Percentiles rank a stretch among this genome's conserved stretches.
phyloP scores from a whole-genome alignment of 1,139 yeast species.

The Protomyces arabidopsidicola region DNA sequence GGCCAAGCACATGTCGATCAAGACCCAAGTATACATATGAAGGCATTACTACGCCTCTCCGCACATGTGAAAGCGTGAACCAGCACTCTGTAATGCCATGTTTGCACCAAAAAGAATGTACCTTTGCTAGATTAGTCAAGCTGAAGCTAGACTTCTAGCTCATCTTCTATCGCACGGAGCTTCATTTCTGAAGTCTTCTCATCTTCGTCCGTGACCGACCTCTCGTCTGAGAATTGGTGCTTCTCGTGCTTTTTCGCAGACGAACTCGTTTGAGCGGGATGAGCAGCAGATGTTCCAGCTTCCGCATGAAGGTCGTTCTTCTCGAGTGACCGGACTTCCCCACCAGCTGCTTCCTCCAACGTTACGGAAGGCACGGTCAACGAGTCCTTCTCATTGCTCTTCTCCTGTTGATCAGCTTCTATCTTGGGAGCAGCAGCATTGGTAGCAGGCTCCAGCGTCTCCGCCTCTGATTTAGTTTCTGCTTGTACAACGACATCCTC shows the following conservation, averaged over 20 bases:
- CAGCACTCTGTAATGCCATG: no score
- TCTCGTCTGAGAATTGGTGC: neutral
- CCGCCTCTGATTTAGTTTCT: neutral
- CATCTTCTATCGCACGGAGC: neutral
- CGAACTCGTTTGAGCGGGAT: neutral
- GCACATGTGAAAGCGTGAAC: no score
- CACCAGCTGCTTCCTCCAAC: slow-evolving; percentile 8
- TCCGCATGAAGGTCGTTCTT: slow-evolving; percentile 9
- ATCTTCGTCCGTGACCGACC: neutral
- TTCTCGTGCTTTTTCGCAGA: neutral
- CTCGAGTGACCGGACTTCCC: slow-evolving; percentile 14
- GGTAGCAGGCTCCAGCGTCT: neutral
- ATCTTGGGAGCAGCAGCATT: neutral
- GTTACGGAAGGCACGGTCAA: slow-evolving; percentile 7
- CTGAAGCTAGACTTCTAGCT: neutral
- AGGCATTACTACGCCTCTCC: no score
- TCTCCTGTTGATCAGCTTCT: neutral
- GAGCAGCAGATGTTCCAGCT: neutral
- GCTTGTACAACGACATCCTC: slow-evolving; percentile 20
- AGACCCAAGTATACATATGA: no score
- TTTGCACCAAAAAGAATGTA: no score
- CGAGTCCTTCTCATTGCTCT: neutral
- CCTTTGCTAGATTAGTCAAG: no score
- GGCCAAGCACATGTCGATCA: no score
- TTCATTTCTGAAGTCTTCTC: neutral